A percentile compares a stretch with the other conserved stretches of the same genome.
phyloP scores from a whole-genome alignment of 164 flowering plant genomes.

The Chimonanthus salicifolius region DNA sequence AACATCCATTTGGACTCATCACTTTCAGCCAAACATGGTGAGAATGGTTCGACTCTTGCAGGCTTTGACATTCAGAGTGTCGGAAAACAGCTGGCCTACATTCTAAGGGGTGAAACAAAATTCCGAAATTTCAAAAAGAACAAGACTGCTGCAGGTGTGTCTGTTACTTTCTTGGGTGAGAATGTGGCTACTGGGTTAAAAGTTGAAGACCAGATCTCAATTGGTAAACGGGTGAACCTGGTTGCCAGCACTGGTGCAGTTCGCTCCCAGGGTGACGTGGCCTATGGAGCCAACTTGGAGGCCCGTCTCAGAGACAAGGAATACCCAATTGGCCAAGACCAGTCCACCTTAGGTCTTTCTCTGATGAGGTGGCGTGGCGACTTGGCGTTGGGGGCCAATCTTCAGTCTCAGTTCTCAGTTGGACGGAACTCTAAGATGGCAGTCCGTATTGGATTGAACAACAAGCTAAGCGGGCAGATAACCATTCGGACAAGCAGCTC shows the following conservation, averaged over 20 bases:
- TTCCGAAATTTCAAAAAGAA: constrained; percentile 68
- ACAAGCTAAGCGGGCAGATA: constrained; percentile 85
- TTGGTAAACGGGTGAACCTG: constrained; percentile 63
- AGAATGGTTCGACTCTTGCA: constrained; percentile 63
- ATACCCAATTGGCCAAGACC: constrained; percentile 82
- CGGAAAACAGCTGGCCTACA: constrained; percentile 77
- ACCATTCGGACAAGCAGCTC: constrained; percentile 79
- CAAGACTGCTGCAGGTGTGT: constrained; percentile 70
- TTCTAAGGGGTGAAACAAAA: constrained; percentile 77
- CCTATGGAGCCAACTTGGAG: constrained; percentile 85
- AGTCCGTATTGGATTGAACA: constrained; percentile 72
- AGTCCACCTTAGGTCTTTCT: constrained; percentile 64
- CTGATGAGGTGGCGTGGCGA: constrained; percentile 91
- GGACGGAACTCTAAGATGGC: constrained; percentile 80
- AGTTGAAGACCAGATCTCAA: constrained; percentile 68
- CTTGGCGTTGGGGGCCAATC: constrained; percentile 68
- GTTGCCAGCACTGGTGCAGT: constrained; percentile 82
- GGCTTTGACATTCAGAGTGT: constrained; percentile 87
- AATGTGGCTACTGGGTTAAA: constrained; percentile 74
- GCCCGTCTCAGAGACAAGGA: constrained; percentile 69
- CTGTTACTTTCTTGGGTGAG: constrained; percentile 80
- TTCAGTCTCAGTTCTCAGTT: constrained; percentile 67
- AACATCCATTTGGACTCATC: constrained; percentile 85
- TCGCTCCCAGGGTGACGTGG: constrained; percentile 63
- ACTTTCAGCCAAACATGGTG: constrained; percentile 70